phyloP scores from a whole-genome alignment of 2,329 filamentous ascomycete genomes.

The Verticillium nubilum region DNA sequence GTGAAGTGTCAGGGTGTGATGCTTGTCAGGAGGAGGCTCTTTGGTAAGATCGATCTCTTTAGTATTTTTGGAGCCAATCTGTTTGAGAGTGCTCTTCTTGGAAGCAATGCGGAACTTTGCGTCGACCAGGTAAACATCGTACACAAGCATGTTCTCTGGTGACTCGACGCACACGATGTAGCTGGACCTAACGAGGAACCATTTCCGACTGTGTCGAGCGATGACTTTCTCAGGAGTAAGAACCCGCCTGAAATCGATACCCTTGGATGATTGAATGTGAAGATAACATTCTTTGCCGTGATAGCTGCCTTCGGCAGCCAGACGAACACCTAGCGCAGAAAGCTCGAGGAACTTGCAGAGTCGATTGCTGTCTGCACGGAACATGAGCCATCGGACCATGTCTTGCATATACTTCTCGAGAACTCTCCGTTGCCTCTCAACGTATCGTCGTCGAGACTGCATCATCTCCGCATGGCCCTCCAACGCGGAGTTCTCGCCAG shows the following conservation, averaged over 20 bases:
- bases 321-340: conserved; percentile 85
- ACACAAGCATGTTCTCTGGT: conserved; percentile 97
- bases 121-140: conserved; percentile 97
- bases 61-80: conserved; percentile 54
- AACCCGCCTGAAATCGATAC: conserved; percentile 77
- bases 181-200: conserved; percentile 96
- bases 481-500: conserved; percentile 34
- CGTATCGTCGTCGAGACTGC: conserved; percentile 51
- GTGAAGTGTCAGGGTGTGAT: conserved; percentile 81
- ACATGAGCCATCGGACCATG: conserved; percentile 95
- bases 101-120: conserved; percentile 77
- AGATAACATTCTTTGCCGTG: conserved; percentile 96
- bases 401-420: conserved; percentile 87
- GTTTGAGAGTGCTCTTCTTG: conserved; percentile 55
- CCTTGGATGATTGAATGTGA: conserved; percentile 86
- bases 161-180: conserved; percentile 99
- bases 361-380: conserved; percentile 89
- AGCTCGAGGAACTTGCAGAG: conserved; percentile 94
- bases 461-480: conserved; percentile 35
- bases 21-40: conserved; percentile 44
- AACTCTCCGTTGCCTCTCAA: conserved; percentile 77
- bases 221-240: conserved; percentile 75
- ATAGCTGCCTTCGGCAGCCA: conserved; percentile 93
- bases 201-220: conserved; percentile 82
- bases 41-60: conserved; percentile 38